phyloP scores from a whole-genome alignment of 495 filamentous ascomycete genomes.

The Podospora fimiseda region DNA sequence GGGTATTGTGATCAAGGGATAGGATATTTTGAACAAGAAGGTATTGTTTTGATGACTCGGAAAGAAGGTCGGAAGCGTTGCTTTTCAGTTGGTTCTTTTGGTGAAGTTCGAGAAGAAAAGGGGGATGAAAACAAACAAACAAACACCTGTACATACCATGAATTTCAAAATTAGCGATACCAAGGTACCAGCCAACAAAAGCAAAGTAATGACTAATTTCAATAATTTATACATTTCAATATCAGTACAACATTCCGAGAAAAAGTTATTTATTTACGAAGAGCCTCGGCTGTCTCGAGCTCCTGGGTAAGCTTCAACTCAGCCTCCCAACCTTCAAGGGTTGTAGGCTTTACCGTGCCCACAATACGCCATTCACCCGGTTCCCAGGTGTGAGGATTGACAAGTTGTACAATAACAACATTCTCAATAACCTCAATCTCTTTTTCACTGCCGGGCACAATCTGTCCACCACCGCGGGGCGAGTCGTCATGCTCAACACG shows the following conservation, averaged over 20 bases:
- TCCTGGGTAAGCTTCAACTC: conserved; percentile 14
- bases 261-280: background rate
- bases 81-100: no score
- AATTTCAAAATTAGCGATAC: no score
- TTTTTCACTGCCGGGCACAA: conserved; percentile 44
- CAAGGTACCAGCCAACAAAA: no score
- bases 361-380: conserved; percentile 67
- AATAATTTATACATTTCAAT: background rate
- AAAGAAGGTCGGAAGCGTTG: no score
- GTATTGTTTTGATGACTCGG: no score
- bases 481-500: conserved; percentile 36
- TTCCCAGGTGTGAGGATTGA: conserved; percentile 43
- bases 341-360: conserved; percentile 61
- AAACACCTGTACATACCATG: no score
- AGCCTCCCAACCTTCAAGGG: conserved; percentile 39
- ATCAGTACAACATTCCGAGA: background rate
- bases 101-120: no score
- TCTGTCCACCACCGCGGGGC: conserved; percentile 12
- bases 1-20: no score
- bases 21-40: no score
- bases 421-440: conserved; percentile 67
- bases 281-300: conserved; percentile 1
- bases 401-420: conserved; percentile 62
- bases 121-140: no score
- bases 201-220: no score